phyloP scores from a whole-genome alignment of 2,329 filamentous ascomycete genomes.

The Nothophoma quercina region DNA sequence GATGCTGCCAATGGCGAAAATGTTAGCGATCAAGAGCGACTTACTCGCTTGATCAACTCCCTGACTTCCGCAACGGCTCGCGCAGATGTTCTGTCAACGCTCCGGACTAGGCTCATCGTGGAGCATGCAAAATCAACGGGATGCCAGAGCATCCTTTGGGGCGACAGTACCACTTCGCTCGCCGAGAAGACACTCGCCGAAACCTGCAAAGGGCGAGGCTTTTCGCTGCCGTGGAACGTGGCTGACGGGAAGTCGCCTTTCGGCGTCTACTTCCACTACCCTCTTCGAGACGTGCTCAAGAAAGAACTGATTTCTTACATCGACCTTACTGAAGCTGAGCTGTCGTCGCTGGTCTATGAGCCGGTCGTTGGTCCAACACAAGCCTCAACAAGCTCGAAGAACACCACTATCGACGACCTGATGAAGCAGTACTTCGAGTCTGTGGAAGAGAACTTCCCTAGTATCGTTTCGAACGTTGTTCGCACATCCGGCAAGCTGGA shows the following conservation, averaged over 20 bases:
- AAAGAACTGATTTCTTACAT: slow-evolving; percentile 78
- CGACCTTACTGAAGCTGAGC: slow-evolving; percentile 59
- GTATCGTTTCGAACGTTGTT: slow-evolving; percentile 94
- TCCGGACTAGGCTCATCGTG: slow-evolving; percentile 76
- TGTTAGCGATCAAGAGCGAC: slow-evolving; percentile 30
- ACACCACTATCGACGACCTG: slow-evolving; percentile 88
- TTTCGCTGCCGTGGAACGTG: slow-evolving; percentile 80
- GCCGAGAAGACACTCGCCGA: slow-evolving; percentile 86
- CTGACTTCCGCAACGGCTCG: slow-evolving; percentile 78
- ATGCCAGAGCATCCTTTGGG: slow-evolving; percentile 79
- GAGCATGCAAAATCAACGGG: slow-evolving; percentile 55
- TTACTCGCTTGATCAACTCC: slow-evolving; percentile 64
- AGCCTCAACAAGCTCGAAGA: slow-evolving; percentile 68
- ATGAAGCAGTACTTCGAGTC: slow-evolving; percentile 88
- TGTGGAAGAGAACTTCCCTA: slow-evolving; percentile 85
- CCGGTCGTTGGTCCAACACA: slow-evolving; percentile 32
- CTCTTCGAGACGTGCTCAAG: slow-evolving; percentile 83
- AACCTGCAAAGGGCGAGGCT: slow-evolving; percentile 90
- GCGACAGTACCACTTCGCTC: slow-evolving; percentile 85
- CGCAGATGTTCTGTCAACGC: slow-evolving; percentile 73
- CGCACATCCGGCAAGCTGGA: slow-evolving; percentile 86
- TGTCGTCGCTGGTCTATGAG: slow-evolving; percentile 53
- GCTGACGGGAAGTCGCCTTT: slow-evolving; percentile 73
- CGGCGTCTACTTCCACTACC: slow-evolving; percentile 74
- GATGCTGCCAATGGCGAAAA: background rate